Conservation (phyloP, 345 rosid genomes). For the Litchi chinensis region DNA sequence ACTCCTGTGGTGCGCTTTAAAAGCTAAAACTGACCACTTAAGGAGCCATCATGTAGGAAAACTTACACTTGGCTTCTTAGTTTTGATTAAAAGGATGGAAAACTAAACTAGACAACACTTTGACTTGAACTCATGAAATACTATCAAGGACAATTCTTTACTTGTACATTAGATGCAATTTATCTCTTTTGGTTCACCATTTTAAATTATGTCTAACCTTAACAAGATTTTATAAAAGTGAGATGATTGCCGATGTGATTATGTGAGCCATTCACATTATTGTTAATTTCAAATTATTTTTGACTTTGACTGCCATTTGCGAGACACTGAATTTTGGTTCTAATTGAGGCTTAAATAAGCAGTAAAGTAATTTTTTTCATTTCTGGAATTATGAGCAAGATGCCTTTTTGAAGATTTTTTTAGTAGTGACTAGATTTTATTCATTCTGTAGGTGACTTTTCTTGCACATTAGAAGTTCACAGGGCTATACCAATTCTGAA, state of each 20-base stretch:
- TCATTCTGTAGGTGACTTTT: slow-evolving; percentile 56
- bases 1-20: not conserved
- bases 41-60: not conserved
- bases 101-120: not conserved
- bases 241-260: slow-evolving; percentile 1
- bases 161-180: not conserved
- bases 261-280: not conserved
- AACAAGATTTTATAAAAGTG: not conserved
- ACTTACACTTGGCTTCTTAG: not conserved
- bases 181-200: not conserved
- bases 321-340: not conserved
- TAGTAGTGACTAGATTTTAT: not conserved
- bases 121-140: not conserved
- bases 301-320: not conserved
- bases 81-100: not conserved
- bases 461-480: slow-evolving; percentile 84
- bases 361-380: not conserved
- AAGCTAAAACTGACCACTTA: not conserved
- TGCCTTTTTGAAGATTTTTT: not conserved
- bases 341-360: not conserved
- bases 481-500: slow-evolving; percentile 75
- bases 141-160: not conserved
- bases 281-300: not conserved
- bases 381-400: not conserved
- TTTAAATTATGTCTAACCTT: not conserved